Percentiles rank a stretch among this genome's conserved stretches.
These are phyloP conservation scores for Adenanthera pavonina DNA, from an alignment of 306 rosid species.

Conservation along the genomic window DNA sequence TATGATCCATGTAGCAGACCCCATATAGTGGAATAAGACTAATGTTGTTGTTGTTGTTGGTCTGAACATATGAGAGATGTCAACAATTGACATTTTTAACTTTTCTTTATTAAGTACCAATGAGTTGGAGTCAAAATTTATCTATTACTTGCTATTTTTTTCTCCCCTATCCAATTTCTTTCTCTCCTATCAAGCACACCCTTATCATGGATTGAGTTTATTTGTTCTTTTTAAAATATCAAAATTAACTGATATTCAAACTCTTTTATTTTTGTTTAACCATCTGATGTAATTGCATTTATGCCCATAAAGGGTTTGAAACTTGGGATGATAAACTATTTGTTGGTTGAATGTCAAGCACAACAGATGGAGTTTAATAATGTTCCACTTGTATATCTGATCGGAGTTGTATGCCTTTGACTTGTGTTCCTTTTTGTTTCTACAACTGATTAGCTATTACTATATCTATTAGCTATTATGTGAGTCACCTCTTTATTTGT, in stretches of 20 bases:
- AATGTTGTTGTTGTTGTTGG: too few relatives aligned
- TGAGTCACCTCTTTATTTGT: background rate
- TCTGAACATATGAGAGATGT: too few relatives aligned
- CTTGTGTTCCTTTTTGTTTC: slow-evolving; percentile 15
- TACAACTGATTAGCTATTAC: background rate
- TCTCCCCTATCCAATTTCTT: background rate
- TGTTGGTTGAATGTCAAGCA: background rate
- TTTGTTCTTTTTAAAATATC: slow-evolving; percentile 2
- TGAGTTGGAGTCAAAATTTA: background rate
- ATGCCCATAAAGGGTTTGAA: background rate
- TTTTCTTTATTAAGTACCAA: background rate
- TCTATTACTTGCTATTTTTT: background rate
- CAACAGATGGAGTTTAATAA: background rate
- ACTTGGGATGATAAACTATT: background rate
- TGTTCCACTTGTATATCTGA: background rate
- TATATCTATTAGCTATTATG: slow-evolving; percentile 9
- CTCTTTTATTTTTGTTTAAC: background rate
- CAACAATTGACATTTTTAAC: background rate
- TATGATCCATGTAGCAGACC: too few relatives aligned
- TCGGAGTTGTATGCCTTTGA: background rate
- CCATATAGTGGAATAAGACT: too few relatives aligned
- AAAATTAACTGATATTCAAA: background rate
- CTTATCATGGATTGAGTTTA: background rate
- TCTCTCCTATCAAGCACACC: background rate
- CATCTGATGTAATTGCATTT: slow-evolving; percentile 6